phyloP scores from a whole-genome alignment of 768 basidiomycete genomes.

The Brasilioporus rufonigricans region DNA sequence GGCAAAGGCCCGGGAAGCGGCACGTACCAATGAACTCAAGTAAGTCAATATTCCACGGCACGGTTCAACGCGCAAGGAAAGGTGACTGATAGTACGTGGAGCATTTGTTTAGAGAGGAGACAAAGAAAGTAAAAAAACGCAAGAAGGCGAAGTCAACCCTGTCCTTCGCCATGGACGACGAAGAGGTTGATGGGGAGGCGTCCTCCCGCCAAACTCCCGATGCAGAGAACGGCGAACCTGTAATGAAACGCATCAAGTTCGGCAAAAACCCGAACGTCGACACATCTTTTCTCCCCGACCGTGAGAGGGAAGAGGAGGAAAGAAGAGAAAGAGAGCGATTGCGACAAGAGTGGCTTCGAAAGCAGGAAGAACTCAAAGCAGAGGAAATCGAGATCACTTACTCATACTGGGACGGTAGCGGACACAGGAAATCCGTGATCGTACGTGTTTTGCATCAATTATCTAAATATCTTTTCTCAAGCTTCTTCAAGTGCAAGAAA shows the following conservation, averaged over 20 bases:
- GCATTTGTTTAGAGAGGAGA: constrained; percentile 83
- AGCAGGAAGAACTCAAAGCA: constrained; percentile 64
- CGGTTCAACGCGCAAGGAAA: constrained; percentile 17
- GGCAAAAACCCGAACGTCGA: constrained; percentile 97
- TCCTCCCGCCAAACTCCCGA: constrained; percentile 39
- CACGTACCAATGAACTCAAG: constrained; percentile 81
- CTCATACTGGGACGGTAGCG: constrained; percentile 98
- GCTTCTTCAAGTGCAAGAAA: constrained; percentile 79
- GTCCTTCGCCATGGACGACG: constrained; percentile 90
- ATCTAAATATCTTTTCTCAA: not conserved
- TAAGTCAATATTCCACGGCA: constrained; percentile 46
- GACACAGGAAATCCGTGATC: constrained; percentile 87
- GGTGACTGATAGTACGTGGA: constrained; percentile 76
- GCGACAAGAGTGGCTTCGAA: constrained; percentile 82
- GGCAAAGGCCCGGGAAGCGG: constrained; percentile 86
- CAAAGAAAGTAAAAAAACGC: constrained; percentile 86
- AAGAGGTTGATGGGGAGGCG: constrained; percentile 47
- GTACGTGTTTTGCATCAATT: constrained; percentile 45
- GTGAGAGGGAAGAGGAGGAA: constrained; percentile 95
- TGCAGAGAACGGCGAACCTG: constrained; percentile 43
- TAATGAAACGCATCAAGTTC: constrained; percentile 71
- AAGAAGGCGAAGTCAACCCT: constrained; percentile 90
- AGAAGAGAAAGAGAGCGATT: constrained; percentile 85
- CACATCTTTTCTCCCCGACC: constrained; percentile 96
- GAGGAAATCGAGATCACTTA: constrained; percentile 90